Conservation (phyloP, 2,329 filamentous ascomycete genomes). For the Raffaelea arxii region DNA sequence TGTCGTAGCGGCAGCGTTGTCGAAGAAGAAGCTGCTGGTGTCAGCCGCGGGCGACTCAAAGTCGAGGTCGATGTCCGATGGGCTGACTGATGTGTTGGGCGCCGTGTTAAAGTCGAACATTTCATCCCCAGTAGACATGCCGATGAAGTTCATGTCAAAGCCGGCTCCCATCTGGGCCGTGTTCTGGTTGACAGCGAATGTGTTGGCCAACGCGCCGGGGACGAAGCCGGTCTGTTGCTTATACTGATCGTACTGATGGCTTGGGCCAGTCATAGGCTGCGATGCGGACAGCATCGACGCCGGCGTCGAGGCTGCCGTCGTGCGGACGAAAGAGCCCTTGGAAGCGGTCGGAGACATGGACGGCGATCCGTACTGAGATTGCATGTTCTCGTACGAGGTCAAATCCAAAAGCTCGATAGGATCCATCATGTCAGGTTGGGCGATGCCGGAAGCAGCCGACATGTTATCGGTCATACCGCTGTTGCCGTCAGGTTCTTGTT, state of each 20-base stretch:
- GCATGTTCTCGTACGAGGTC: conserved; percentile 51
- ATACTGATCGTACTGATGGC: conserved; percentile 91
- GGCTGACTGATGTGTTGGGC: conserved; percentile 52
- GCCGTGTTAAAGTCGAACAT: conserved; percentile 65
- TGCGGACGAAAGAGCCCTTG: conserved; percentile 43
- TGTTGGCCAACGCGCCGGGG: conserved; percentile 69
- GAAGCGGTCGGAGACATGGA: conserved; percentile 45
- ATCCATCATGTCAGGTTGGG: conserved; percentile 24
- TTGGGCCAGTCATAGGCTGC: conserved; percentile 65
- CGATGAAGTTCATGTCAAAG: conserved; percentile 35
- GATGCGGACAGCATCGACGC: conserved; percentile 39
- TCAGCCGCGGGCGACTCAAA: conserved; percentile 47
- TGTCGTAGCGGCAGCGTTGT: conserved; percentile 8
- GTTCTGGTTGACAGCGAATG: conserved; percentile 65
- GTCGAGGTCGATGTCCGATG: conserved; percentile 60
- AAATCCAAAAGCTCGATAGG: conserved; percentile 52
- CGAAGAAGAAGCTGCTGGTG: conserved; percentile 55
- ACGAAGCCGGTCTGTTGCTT: conserved; percentile 92
- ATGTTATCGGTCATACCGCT: conserved; percentile 12
- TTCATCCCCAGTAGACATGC: conserved; percentile 50
- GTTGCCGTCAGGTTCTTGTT: conserved; percentile 11
- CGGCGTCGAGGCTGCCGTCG: conserved; percentile 32
- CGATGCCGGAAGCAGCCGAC: conserved; percentile 22
- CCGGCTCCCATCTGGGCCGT: conserved; percentile 40
- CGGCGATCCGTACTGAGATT: conserved; percentile 44